Base-by-base conservation (phyloP, 139 green algal genomes). In the Volvox africanus region DNA sequence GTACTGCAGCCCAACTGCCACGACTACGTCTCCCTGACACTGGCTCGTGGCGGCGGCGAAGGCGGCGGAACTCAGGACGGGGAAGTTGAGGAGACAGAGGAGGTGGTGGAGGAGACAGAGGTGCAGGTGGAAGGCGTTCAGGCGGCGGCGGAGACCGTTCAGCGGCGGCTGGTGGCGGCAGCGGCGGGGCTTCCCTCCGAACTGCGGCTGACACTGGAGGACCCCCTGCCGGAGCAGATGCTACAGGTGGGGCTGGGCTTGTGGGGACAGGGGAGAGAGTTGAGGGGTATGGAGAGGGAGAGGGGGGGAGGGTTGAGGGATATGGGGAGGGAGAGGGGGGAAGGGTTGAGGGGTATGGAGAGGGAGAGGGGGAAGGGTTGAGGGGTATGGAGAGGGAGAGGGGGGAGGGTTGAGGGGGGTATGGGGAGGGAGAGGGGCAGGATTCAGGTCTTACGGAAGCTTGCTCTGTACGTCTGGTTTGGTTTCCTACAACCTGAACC, bases 1-100 rank as follows among this genome's bases (percentile, higher is more conserved):
- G 84, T 90, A 0, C 26, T 96, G 69, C 32, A 36, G 11, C 22
- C 62, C 86, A 96, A 95, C 89, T 62, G 73, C 0, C 55, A 76
- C 24, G 91, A 96, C 69, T 95, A 95, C 93, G 93, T 95, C 19
- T 55, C 88, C 21, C 68, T 93, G 1, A 82, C 82, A 0, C 32
- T 94, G 20, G 20, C 36, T 82, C 16, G n/a, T 62, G 65, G 68
- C 13, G 35, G 5, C 30, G 83, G 67, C 36, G 32, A 18, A 3
- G 76, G 28, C 32, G 33, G 76, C 76, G n/a, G 32, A 61, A 1
- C 33, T 36, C 26, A 18, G 71, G 71, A 35, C 71, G 71, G 2
- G 71, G 71, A 79, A 2, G 71, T 30, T 14, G 32, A 33, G 1
- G 73, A 12, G 73, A 32, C n/a, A 0, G 68, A 35, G 19, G 86